Conservation (phyloP, 352 stramenopile genomes). For the Pythium utonaiense region DNA sequence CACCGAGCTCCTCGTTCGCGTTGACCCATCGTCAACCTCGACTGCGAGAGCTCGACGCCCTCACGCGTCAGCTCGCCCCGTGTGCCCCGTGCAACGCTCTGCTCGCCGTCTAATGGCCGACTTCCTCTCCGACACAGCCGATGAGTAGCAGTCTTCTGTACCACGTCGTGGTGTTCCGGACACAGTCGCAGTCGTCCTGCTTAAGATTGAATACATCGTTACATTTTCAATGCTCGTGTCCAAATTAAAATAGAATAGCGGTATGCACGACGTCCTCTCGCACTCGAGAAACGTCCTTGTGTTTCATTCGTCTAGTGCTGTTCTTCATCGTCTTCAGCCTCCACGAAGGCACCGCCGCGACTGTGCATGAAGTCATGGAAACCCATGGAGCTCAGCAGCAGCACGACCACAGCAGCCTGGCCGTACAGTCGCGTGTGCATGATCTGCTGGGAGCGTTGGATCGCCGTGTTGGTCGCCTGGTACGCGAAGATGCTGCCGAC, state of each 20-base stretch:
- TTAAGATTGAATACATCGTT: neutral
- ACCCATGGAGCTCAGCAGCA: slow-evolving; percentile 76
- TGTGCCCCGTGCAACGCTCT: slow-evolving; percentile 5
- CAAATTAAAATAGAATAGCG: neutral
- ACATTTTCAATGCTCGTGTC: neutral
- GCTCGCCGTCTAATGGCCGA: neutral
- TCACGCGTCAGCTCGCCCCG: neutral
- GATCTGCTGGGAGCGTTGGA: slow-evolving; percentile 77
- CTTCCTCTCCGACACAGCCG: neutral
- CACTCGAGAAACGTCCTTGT: too few relatives aligned
- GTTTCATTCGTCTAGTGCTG: neutral
- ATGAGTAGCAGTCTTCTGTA: too few relatives aligned
- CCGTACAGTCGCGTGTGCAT: slow-evolving; percentile 87
- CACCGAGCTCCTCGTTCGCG: neutral
- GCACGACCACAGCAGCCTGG: slow-evolving; percentile 57
- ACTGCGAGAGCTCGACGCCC: neutral
- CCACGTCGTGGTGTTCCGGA: too few relatives aligned
- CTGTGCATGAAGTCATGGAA: slow-evolving; percentile 85
- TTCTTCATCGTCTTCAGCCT: slow-evolving; percentile 6
- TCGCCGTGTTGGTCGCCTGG: slow-evolving; percentile 66
- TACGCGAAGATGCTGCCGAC: slow-evolving; percentile 71
- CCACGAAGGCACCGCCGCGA: slow-evolving; percentile 51
- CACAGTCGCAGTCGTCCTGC: neutral
- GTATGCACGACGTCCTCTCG: neutral
- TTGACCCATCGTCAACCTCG: neutral